Evolutionary conservation across 139 green algal species (phyloP).

Genomic region (Chlamydomonas asymmetrica): DNA sequence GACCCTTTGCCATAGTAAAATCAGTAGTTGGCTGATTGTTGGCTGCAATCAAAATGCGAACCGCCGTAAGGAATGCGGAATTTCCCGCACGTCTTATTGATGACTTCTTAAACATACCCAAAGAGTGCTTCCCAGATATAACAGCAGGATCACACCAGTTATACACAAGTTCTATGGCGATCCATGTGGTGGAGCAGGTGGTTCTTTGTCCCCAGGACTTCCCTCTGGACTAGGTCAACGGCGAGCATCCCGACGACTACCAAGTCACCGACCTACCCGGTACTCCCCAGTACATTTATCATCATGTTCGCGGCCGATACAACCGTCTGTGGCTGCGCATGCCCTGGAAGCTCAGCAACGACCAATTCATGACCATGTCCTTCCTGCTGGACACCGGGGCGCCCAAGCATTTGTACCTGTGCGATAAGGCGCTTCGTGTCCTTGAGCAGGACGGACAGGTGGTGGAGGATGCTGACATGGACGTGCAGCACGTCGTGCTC

Average conservation of each 20-base stretch:
- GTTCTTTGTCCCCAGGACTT: slow-evolving; percentile 3
- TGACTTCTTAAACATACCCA: too few relatives aligned
- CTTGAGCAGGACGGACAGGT: neutral
- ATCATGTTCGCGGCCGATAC: neutral
- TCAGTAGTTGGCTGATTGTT: too few relatives aligned
- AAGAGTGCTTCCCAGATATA: too few relatives aligned
- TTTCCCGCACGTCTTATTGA: too few relatives aligned
- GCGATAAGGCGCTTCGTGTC: neutral
- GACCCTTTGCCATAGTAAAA: too few relatives aligned
- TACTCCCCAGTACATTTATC: neutral
- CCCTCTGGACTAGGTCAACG: neutral
- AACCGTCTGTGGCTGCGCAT: neutral
- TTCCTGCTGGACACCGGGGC: slow-evolving; percentile 7
- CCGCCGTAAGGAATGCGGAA: too few relatives aligned
- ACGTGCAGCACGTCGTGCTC: neutral
- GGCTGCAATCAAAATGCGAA: too few relatives aligned
- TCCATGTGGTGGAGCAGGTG: neutral
- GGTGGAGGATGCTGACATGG: neutral
- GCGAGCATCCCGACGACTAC: slow-evolving; percentile 4
- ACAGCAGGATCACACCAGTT: too few relatives aligned
- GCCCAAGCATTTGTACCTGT: slow-evolving; percentile 4
- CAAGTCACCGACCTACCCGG: neutral
- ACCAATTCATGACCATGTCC: neutral
- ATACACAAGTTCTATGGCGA: too few relatives aligned
- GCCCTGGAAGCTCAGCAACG: slow-evolving; percentile 1